Conservation (phyloP, 2,329 filamentous ascomycete genomes). For the Trichophyton verrucosum region DNA sequence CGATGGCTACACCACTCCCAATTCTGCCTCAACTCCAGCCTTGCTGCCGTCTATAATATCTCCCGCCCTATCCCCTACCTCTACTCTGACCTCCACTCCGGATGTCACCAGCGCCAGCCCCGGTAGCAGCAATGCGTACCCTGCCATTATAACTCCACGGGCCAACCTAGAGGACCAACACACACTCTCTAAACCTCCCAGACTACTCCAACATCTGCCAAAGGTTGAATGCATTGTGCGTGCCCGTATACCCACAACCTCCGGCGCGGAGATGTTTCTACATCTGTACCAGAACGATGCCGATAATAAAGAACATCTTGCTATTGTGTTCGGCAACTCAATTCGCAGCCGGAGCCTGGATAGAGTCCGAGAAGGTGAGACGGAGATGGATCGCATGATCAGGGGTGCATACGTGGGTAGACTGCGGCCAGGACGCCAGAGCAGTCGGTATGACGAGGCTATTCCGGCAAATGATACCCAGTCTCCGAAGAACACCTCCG, state of each 20-base stretch:
- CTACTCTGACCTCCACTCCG: slow-evolving; percentile 20
- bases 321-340: slow-evolving; percentile 84
- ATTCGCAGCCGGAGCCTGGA: slow-evolving; percentile 59
- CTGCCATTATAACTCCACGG: slow-evolving; percentile 20
- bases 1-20: slow-evolving; percentile 14
- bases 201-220: slow-evolving; percentile 62
- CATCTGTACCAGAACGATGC: slow-evolving; percentile 88
- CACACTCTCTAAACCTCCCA: slow-evolving; percentile 47
- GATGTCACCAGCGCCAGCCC: background rate
- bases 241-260: slow-evolving; percentile 84
- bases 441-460: slow-evolving; percentile 50
- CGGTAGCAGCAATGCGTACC: slow-evolving; percentile 18
- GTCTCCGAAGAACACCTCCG: too few species aligned
- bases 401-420: slow-evolving; percentile 83
- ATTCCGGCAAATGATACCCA: background rate
- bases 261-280: slow-evolving; percentile 89
- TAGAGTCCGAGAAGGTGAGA: slow-evolving; percentile 34
- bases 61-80: slow-evolving; percentile 40
- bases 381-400: slow-evolving; percentile 61
- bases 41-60: slow-evolving; percentile 43
- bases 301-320: slow-evolving; percentile 90
- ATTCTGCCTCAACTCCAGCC: slow-evolving; percentile 26
- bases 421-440: slow-evolving; percentile 71
- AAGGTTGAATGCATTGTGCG: slow-evolving; percentile 87
- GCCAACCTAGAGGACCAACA: slow-evolving; percentile 15